Percentiles rank a stretch among this genome's conserved stretches.
Conservation (phyloP, 2,329 filamentous ascomycete genomes). For the Didymella keratinophila region DNA sequence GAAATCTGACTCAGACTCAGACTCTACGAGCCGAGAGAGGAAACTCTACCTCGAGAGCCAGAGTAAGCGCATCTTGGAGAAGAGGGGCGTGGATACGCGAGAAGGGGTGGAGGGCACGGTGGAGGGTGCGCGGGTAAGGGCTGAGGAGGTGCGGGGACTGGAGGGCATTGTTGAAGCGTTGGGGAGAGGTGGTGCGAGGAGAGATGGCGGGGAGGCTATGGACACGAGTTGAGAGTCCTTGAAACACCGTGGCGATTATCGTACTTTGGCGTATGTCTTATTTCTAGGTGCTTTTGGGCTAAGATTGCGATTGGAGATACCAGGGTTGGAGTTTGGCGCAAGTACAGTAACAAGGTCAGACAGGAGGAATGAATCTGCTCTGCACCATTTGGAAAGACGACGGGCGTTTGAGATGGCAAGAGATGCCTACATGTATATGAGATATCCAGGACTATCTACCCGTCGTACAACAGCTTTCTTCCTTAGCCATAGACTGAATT, state of each 20-base stretch:
- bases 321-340: not conserved
- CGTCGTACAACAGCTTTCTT: not conserved
- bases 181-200: constrained; percentile 10
- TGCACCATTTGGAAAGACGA: no score
- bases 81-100: constrained; percentile 67
- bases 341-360: not conserved
- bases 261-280: no score
- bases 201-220: constrained; percentile 33
- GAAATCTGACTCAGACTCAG: constrained; percentile 31
- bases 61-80: constrained; percentile 78
- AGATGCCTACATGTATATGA: no score
- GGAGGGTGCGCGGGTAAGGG: constrained; percentile 35
- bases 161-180: constrained; percentile 38
- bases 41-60: constrained; percentile 84
- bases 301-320: not conserved
- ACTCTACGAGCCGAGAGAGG: constrained; percentile 70
- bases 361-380: not conserved
- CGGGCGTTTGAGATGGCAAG: no score
- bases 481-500: not conserved
- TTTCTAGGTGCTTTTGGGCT: not conserved
- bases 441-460: not conserved
- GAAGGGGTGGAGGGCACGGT: constrained; percentile 46
- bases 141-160: constrained; percentile 43
- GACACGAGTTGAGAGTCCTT: constrained; percentile 27
- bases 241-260: not conserved